Percentiles rank a stretch among this genome's conserved stretches.
These are phyloP conservation scores for Geranium incanum DNA, from an alignment of 441 rosid genomes.

Conservation along the genomic window DNA sequence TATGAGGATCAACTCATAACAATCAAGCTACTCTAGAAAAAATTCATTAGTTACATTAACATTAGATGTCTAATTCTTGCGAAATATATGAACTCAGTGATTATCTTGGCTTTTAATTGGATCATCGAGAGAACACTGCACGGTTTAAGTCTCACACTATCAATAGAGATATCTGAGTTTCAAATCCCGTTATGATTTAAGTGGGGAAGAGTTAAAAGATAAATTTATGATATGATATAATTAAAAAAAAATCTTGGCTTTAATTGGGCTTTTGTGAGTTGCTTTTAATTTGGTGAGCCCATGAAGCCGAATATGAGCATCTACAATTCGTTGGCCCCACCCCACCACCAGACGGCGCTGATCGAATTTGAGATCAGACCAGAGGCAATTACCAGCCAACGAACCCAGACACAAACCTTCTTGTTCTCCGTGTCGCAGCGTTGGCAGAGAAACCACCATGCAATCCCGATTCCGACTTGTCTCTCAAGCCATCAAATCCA, in stretches of 20 bases:
- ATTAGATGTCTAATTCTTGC: no score
- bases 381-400: neutral
- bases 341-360: neutral
- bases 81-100: no score
- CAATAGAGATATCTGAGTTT: no score
- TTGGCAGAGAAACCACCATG: slow-evolving; percentile 23
- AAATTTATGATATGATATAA: no score
- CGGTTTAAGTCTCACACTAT: no score
- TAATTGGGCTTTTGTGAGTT: neutral
- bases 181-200: no score
- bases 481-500: slow-evolving; percentile 26
- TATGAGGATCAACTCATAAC: no score
- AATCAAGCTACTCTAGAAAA: no score
- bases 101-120: no score
- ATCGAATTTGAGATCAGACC: neutral
- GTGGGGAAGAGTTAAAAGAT: no score
- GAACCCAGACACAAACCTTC: neutral
- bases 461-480: slow-evolving; percentile 32
- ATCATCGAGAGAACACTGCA: no score
- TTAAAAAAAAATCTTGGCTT: neutral
- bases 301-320: neutral
- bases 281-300: neutral
- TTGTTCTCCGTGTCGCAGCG: neutral
- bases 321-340: neutral
- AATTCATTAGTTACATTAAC: no score